A percentile compares a stretch with the other conserved stretches of the same genome.
Conservation (phyloP, 2,329 filamentous ascomycete species). For the Emmonsiellopsis sp. region DNA sequence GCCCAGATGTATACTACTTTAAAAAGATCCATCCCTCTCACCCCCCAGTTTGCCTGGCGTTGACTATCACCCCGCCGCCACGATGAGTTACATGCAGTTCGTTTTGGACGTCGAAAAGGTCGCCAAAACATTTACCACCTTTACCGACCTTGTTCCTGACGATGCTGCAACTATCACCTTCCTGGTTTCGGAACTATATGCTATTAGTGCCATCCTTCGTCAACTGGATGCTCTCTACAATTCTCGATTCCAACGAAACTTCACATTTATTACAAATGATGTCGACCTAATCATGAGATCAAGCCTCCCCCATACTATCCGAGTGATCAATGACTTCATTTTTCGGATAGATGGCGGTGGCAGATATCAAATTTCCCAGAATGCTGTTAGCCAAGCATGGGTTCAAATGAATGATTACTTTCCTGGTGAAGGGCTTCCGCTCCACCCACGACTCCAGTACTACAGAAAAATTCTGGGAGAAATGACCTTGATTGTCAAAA, state of each 20-base stretch:
- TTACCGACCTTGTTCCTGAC: slow-evolving; percentile 42
- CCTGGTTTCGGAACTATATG: slow-evolving; percentile 45
- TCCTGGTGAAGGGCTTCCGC: slow-evolving; percentile 35
- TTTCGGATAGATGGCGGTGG: slow-evolving; percentile 25
- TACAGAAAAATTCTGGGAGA: slow-evolving; percentile 42
- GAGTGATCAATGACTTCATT: slow-evolving; percentile 40
- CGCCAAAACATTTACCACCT: slow-evolving; percentile 40
- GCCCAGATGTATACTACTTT: not conserved
- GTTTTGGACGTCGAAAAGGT: slow-evolving; percentile 44
- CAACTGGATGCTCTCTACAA: slow-evolving; percentile 35
- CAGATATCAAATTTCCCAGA: slow-evolving; percentile 14
- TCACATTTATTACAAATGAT: slow-evolving; percentile 36
- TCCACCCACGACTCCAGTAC: slow-evolving; percentile 40
- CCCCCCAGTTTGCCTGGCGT: not conserved
- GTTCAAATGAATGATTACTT: slow-evolving; percentile 38
- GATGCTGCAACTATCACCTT: slow-evolving; percentile 44
- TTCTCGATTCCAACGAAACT: slow-evolving; percentile 28
- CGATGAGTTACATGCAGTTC: slow-evolving; percentile 33
- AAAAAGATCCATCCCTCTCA: too few relatives aligned
- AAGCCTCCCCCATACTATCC: slow-evolving; percentile 43
- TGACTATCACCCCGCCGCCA: slow-evolving; percentile 12
- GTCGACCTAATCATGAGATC: slow-evolving; percentile 36
- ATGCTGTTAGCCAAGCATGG: slow-evolving; percentile 43
- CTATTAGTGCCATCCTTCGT: slow-evolving; percentile 42
- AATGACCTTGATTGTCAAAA: slow-evolving; percentile 35